These are phyloP conservation scores for Sungouiella thailandica DNA, from an alignment of 805 yeast genomes.

Conservation along the genomic window DNA sequence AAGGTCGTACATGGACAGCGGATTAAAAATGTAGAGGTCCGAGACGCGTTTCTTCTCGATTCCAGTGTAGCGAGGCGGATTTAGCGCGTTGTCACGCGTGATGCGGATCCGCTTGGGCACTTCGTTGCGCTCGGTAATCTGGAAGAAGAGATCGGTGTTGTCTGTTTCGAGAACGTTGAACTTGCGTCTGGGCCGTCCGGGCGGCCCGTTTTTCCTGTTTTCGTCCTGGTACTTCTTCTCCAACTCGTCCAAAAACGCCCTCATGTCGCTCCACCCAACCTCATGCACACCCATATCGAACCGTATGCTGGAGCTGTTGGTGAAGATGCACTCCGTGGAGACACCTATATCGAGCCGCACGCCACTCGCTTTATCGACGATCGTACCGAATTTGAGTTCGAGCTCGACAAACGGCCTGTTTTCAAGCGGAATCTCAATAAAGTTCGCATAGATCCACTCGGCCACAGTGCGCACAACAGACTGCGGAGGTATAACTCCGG, in stretches of 20 bases:
- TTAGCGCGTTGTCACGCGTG: constrained; percentile 52
- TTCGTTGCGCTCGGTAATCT: constrained; percentile 58
- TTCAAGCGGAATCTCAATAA: constrained; percentile 56
- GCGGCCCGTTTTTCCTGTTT: constrained; percentile 17
- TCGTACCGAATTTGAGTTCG: constrained; percentile 70
- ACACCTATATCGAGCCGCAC: constrained; percentile 61
- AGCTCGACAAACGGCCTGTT: constrained; percentile 56
- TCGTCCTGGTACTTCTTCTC: constrained; percentile 46
- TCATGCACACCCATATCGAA: constrained; percentile 66
- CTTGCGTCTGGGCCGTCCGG: constrained; percentile 38
- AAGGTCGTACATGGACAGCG: constrained; percentile 72
- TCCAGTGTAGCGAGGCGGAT: constrained; percentile 65
- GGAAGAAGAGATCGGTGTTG: constrained; percentile 57
- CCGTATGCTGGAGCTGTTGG: constrained; percentile 48
- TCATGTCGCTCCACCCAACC: constrained; percentile 53
- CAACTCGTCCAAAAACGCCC: constrained; percentile 50
- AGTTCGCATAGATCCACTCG: constrained; percentile 84
- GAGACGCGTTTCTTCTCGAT: constrained; percentile 73
- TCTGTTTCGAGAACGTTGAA: constrained; percentile 60
- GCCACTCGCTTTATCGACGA: constrained; percentile 60
- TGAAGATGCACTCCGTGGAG: constrained; percentile 61
- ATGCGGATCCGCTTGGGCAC: constrained; percentile 62
- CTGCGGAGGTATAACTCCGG: constrained; percentile 74
- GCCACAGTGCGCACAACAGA: constrained; percentile 77
- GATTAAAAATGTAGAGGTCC: constrained; percentile 66